Evolutionary conservation across 768 basidiomycete species (phyloP).

Genomic region (Lentinula boryana): DNA sequence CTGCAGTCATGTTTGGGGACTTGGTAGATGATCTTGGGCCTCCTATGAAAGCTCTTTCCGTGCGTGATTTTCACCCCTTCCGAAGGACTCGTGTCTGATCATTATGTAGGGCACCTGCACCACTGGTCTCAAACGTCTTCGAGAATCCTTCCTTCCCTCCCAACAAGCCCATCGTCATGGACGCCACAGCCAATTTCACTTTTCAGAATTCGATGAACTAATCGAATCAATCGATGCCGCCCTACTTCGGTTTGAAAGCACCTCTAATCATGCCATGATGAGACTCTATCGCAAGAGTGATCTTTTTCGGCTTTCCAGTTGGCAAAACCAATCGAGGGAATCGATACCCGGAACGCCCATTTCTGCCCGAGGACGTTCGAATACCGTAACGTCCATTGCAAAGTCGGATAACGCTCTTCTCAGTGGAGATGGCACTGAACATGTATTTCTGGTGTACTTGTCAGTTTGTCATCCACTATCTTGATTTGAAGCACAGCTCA

Average conservation of each 20-base stretch:
- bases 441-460: slow-evolving; percentile 90
- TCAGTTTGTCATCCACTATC: slow-evolving; percentile 32
- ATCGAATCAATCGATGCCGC: slow-evolving; percentile 65
- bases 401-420: slow-evolving; percentile 30
- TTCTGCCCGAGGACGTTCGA: slow-evolving; percentile 6
- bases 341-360: neutral
- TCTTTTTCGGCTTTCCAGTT: slow-evolving; percentile 11
- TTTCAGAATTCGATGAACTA: slow-evolving; percentile 60
- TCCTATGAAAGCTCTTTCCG: slow-evolving; percentile 68
- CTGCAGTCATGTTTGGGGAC: slow-evolving; percentile 72
- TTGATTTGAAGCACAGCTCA: neutral
- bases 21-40: slow-evolving; percentile 76
- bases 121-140: slow-evolving; percentile 53
- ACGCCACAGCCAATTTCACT: slow-evolving; percentile 25
- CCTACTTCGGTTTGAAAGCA: slow-evolving; percentile 70
- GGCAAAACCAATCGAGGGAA: neutral
- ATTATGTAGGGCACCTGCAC: slow-evolving; percentile 51
- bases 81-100: neutral
- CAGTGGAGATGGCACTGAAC: slow-evolving; percentile 60
- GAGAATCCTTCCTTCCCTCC: slow-evolving; percentile 55
- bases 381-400: slow-evolving; percentile 14
- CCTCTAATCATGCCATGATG: slow-evolving; percentile 78
- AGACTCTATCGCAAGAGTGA: slow-evolving; percentile 61
- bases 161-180: slow-evolving; percentile 16
- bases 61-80: slow-evolving; percentile 28